Percentiles rank a stretch among this genome's conserved stretches.
These are phyloP conservation scores for Nakazawaea pomicola DNA, from an alignment of 805 yeast genomes.

Conservation along the genomic window DNA sequence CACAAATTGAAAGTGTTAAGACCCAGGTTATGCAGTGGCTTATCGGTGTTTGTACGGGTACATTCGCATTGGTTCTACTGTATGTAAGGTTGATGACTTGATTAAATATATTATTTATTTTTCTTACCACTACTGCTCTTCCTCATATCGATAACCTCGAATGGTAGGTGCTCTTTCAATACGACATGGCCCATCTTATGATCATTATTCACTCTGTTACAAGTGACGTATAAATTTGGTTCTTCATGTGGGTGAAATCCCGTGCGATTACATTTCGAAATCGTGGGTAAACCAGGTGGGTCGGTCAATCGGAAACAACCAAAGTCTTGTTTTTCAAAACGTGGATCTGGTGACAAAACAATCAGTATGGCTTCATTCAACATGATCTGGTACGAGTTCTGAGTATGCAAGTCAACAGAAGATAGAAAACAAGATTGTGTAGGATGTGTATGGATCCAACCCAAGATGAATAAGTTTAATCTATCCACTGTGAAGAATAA, in stretches of 20 bases:
- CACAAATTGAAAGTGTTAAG: slow-evolving; percentile 92
- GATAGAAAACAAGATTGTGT: slow-evolving; percentile 67
- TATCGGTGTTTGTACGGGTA: slow-evolving; percentile 97
- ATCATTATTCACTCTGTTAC: slow-evolving; percentile 29
- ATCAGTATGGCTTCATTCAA: slow-evolving; percentile 65
- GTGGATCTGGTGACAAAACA: slow-evolving; percentile 53
- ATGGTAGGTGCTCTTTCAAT: slow-evolving; percentile 39
- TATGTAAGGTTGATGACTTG: slow-evolving; percentile 77
- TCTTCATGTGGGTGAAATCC: slow-evolving; percentile 65
- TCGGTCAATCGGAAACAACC: slow-evolving; percentile 61
- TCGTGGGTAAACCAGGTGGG: slow-evolving; percentile 56
- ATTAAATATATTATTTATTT: not conserved
- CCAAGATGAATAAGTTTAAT: slow-evolving; percentile 55
- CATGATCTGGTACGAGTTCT: slow-evolving; percentile 64
- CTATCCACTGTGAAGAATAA: slow-evolving; percentile 51
- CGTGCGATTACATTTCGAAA: slow-evolving; percentile 42
- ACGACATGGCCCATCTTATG: slow-evolving; percentile 43
- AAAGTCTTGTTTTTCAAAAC: slow-evolving; percentile 33
- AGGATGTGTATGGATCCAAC: slow-evolving; percentile 76
- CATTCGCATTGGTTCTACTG: slow-evolving; percentile 89
- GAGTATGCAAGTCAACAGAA: slow-evolving; percentile 64
- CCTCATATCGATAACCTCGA: slow-evolving; percentile 45
- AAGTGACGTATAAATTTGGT: slow-evolving; percentile 40
- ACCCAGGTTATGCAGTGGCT: slow-evolving; percentile 98
- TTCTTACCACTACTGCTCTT: slow-evolving; percentile 1